These are phyloP conservation scores for Cylindrotheca fusiformis DNA, from an alignment of 108 stramenopile genomes.

Conservation along the genomic window DNA sequence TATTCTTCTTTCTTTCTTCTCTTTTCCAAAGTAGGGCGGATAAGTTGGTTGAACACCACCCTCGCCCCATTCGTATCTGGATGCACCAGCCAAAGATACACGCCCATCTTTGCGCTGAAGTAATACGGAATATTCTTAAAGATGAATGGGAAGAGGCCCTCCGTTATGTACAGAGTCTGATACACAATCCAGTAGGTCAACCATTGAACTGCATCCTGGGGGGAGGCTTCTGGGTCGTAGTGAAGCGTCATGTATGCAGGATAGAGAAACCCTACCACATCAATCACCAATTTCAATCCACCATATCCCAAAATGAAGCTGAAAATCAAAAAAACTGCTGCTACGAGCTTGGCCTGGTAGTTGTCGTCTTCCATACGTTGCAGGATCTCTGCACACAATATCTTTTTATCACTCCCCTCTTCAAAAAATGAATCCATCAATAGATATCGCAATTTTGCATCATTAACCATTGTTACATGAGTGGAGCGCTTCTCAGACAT, in stretches of 20 bases:
- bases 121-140: slow-evolving; percentile 73
- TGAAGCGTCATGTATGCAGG: slow-evolving; percentile 99
- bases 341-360: slow-evolving; percentile 29
- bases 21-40: slow-evolving; percentile 34
- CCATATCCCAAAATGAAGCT: slow-evolving; percentile 47
- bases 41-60: slow-evolving; percentile 64
- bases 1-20: background rate
- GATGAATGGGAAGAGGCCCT: slow-evolving; percentile 45
- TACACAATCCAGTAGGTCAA: slow-evolving; percentile 98
- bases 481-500: background rate
- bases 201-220: slow-evolving; percentile 90
- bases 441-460: background rate
- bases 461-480: background rate
- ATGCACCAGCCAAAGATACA: slow-evolving; percentile 84
- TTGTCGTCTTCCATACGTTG: background rate
- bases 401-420: background rate
- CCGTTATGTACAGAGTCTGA: slow-evolving; percentile 70
- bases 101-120: slow-evolving; percentile 67
- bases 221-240: slow-evolving; percentile 76
- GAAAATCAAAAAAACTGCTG: slow-evolving; percentile 26
- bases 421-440: background rate
- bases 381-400: background rate
- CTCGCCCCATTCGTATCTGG: slow-evolving; percentile 75
- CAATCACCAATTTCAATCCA: slow-evolving; percentile 80
- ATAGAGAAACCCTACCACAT: slow-evolving; percentile 92